Percentiles rank a stretch among this genome's conserved stretches.
Conservation (phyloP, 257 asterid species). For the Cynanchum wilfordii region DNA sequence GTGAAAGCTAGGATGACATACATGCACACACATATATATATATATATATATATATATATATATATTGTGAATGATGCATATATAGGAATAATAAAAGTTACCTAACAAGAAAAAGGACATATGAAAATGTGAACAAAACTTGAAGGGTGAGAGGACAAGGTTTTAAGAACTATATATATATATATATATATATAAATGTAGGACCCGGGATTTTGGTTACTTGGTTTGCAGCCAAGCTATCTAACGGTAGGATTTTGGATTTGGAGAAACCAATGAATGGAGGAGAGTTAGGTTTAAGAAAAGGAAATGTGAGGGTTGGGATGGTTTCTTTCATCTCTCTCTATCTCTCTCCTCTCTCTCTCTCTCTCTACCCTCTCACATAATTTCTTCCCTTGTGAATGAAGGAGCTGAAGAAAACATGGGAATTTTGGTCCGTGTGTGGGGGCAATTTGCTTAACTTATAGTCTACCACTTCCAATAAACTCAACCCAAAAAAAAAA, state of each 20-base stretch:
- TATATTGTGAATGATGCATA: not conserved
- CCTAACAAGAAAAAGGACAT: slow-evolving; percentile 23
- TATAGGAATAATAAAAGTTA: slow-evolving; percentile 3
- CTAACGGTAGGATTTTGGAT: slow-evolving; percentile 36
- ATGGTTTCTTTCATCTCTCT: slow-evolving; percentile 21
- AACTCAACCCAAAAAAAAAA: slow-evolving; percentile 18
- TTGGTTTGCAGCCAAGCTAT: slow-evolving; percentile 36
- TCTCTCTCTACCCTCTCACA: not conserved
- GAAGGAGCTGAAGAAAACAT: slow-evolving; percentile 38
- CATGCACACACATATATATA: no score
- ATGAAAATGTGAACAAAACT: slow-evolving; percentile 21
- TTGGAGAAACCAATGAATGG: slow-evolving; percentile 22
- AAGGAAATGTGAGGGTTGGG: slow-evolving; percentile 39
- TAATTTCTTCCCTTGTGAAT: slow-evolving; percentile 33
- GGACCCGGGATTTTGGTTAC: slow-evolving; percentile 26
- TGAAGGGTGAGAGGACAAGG: slow-evolving; percentile 9
- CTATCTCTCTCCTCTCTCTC: not conserved
- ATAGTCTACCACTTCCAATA: slow-evolving; percentile 42
- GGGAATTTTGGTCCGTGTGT: slow-evolving; percentile 22
- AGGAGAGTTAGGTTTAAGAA: slow-evolving; percentile 37
- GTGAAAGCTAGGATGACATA: no score
- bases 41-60: no score
- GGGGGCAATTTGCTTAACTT: slow-evolving; percentile 62
- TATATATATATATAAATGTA: no score
- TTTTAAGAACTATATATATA: not conserved